phyloP scores from a whole-genome alignment of 225 moss, liverwort and hornwort genomes.

The Polytrichum formosum region DNA sequence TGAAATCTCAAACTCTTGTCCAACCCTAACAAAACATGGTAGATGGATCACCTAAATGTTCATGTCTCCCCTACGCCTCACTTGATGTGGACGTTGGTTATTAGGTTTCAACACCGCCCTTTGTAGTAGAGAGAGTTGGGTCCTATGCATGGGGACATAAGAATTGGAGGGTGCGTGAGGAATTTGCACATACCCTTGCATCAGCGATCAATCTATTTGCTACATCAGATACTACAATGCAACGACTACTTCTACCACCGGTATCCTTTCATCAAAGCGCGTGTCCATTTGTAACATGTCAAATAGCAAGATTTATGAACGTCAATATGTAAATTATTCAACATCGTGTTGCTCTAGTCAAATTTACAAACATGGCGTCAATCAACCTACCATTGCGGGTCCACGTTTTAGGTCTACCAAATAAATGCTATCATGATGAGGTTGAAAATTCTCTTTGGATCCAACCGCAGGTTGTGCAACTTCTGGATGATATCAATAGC shows the following conservation, averaged over 20 bases:
- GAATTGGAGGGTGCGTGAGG: slow-evolving; percentile 87
- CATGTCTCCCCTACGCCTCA: too few relatives aligned
- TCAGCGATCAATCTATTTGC: slow-evolving; percentile 72
- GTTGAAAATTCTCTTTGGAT: background rate
- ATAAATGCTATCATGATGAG: background rate
- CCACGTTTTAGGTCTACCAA: too few relatives aligned
- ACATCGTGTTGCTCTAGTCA: too few relatives aligned
- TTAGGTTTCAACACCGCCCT: slow-evolving; percentile 35
- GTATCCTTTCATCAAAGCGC: slow-evolving; percentile 9
- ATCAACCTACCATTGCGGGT: too few relatives aligned
- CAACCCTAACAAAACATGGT: too few relatives aligned
- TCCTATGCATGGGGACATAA: slow-evolving; percentile 68
- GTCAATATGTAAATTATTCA: background rate
- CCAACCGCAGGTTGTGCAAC: slow-evolving; percentile 42
- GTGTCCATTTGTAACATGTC: background rate
- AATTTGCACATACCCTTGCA: slow-evolving; percentile 69
- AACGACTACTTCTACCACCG: slow-evolving; percentile 52
- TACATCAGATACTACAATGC: slow-evolving; percentile 50
- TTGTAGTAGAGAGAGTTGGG: slow-evolving; percentile 58
- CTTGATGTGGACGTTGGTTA: background rate
- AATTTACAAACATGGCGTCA: too few relatives aligned
- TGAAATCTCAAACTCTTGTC: too few relatives aligned
- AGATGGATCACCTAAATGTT: too few relatives aligned
- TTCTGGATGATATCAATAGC: slow-evolving; percentile 68
- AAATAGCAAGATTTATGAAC: background rate